Conservation (phyloP, 2,329 filamentous ascomycete genomes). For the Emergomyces pasteurianus region DNA sequence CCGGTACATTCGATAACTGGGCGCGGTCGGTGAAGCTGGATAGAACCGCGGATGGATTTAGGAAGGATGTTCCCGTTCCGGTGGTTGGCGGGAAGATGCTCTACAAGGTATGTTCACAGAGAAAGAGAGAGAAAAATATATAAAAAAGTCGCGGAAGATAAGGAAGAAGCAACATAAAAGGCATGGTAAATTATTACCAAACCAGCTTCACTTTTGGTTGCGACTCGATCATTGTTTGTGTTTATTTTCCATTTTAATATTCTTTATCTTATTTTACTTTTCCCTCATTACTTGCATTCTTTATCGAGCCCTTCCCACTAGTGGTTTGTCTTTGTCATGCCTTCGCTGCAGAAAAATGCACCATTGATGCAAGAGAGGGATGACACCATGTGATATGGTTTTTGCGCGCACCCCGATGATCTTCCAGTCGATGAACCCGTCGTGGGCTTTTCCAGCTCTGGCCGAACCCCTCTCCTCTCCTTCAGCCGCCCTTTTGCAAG, state of each 20-base stretch:
- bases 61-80: slow-evolving; percentile 68
- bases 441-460: background rate
- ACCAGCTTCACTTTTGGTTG: no score
- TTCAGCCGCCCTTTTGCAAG: background rate
- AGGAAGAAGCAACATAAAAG: no score
- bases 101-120: slow-evolving; percentile 69
- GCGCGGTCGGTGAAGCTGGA: slow-evolving; percentile 72
- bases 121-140: background rate
- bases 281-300: no score
- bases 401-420: background rate
- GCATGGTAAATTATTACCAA: no score
- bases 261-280: no score
- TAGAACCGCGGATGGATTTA: slow-evolving; percentile 58
- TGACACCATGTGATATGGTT: background rate
- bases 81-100: slow-evolving; percentile 59
- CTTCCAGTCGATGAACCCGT: background rate
- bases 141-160: no score
- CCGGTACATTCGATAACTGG: slow-evolving; percentile 94
- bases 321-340: background rate
- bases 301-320: background rate
- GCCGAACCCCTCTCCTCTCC: background rate
- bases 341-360: background rate
- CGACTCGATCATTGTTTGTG: no score
- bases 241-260: no score
- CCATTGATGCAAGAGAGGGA: background rate